Evolutionary conservation across 2,329 filamentous ascomycete genomes (phyloP).

Genomic region (Colletotrichum theobromicola): DNA sequence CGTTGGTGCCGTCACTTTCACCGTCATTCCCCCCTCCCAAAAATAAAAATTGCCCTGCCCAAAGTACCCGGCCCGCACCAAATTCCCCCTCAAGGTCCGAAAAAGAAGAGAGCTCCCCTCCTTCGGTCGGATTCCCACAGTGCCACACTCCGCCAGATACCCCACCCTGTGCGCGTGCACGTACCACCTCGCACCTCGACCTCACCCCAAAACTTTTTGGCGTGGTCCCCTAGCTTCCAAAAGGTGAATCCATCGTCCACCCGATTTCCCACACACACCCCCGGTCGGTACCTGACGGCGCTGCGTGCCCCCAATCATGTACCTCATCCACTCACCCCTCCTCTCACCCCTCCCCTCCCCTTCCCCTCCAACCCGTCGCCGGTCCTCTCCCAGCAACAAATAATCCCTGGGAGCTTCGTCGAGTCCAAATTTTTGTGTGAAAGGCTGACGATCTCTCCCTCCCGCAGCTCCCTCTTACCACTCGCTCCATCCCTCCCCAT

Average conservation of each 20-base stretch:
- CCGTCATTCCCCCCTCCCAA: not conserved
- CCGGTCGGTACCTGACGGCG: slow-evolving; percentile 13
- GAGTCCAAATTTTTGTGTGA: slow-evolving; percentile 25
- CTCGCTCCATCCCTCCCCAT: slow-evolving; percentile 17
- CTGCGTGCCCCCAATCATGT: slow-evolving; percentile 9
- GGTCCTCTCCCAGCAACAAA: slow-evolving; percentile 22
- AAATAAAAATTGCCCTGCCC: not conserved
- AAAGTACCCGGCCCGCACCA: not conserved
- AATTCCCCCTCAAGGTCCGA: not conserved
- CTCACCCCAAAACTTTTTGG: slow-evolving; percentile 23
- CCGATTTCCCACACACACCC: not conserved
- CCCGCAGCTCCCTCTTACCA: slow-evolving; percentile 18
- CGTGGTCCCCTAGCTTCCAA: slow-evolving; percentile 22
- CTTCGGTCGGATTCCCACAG: slow-evolving; percentile 15
- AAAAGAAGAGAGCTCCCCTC: not conserved
- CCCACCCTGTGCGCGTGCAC: slow-evolving; percentile 1
- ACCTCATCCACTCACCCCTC: slow-evolving; percentile 16
- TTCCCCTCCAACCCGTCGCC: not conserved
- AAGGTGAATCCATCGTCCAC: slow-evolving; percentile 15
- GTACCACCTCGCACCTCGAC: slow-evolving; percentile 5
- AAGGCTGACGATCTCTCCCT: slow-evolving; percentile 27
- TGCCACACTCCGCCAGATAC: not conserved
- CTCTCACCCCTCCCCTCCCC: not conserved
- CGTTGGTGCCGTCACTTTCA: not conserved
- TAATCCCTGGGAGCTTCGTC: slow-evolving; percentile 22